Conservation (phyloP, 805 yeast genomes). For the Lachancea sp. region DNA sequence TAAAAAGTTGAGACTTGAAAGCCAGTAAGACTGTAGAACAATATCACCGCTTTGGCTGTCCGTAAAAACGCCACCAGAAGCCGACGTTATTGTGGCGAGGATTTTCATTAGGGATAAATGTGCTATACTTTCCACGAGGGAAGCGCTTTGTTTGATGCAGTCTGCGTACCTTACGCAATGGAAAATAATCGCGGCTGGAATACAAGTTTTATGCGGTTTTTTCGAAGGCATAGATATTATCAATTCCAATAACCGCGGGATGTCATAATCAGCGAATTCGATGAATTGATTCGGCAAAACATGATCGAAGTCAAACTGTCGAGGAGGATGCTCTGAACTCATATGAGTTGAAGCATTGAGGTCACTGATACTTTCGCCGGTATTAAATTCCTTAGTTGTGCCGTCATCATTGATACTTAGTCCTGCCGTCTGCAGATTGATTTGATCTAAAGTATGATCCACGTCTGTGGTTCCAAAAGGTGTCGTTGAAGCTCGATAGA, state of each 20-base stretch:
- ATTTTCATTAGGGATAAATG: slow-evolving; percentile 57
- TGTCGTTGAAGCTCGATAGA: slow-evolving; percentile 12
- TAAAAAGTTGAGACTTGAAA: slow-evolving; percentile 68
- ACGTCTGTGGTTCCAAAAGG: slow-evolving; percentile 19
- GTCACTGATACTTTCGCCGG: slow-evolving; percentile 23
- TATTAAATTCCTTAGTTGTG: not conserved
- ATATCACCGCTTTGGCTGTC: slow-evolving; percentile 45
- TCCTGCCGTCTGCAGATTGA: slow-evolving; percentile 40
- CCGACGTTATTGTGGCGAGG: slow-evolving; percentile 52
- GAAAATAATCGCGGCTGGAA: slow-evolving; percentile 64
- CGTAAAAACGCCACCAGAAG: slow-evolving; percentile 47
- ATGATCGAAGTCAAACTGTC: slow-evolving; percentile 47
- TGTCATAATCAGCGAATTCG: slow-evolving; percentile 53
- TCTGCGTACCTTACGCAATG: slow-evolving; percentile 69
- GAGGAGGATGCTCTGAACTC: not conserved
- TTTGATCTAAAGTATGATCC: slow-evolving; percentile 32
- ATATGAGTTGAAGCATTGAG: slow-evolving; percentile 20
- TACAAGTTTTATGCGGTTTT: slow-evolving; percentile 40
- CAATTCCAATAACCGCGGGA: slow-evolving; percentile 65
- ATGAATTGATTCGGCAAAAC: slow-evolving; percentile 54
- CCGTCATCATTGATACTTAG: slow-evolving; percentile 15
- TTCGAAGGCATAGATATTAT: slow-evolving; percentile 55
- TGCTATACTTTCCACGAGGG: slow-evolving; percentile 51
- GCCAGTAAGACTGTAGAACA: slow-evolving; percentile 77
- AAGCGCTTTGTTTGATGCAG: slow-evolving; percentile 46